A percentile compares a stretch with the other conserved stretches of the same genome.
Conservation (phyloP, 1,284 basidiomycete genomes). For the Cystobasidium slooffiae region DNA sequence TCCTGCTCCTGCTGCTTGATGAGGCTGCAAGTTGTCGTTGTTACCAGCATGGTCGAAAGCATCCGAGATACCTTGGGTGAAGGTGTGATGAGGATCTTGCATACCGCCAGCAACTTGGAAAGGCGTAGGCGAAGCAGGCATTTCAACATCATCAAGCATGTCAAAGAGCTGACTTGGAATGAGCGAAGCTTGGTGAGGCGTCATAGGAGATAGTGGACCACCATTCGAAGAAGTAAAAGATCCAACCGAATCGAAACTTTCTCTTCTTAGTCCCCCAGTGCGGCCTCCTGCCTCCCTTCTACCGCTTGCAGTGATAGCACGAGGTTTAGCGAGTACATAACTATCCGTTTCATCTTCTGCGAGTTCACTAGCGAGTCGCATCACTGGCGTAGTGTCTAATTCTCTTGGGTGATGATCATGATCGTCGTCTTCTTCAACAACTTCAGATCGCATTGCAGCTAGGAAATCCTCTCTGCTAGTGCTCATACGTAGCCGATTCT, state of each 20-base stretch:
- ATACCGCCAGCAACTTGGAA: not conserved
- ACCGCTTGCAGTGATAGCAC: not conserved
- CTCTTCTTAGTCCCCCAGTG: constrained; percentile 4
- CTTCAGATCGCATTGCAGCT: not conserved
- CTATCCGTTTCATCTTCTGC: constrained; percentile 5
- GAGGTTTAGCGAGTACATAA: constrained; percentile 1
- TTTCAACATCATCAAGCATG: constrained; percentile 56
- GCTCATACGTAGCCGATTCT: constrained; percentile 9
- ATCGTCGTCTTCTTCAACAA: not conserved
- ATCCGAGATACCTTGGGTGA: constrained; percentile 18
- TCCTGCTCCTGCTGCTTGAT: not conserved
- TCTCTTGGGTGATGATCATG: not conserved
- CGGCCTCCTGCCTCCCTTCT: not conserved
- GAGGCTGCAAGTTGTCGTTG: not conserved
- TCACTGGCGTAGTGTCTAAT: not conserved
- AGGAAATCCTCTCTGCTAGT: constrained; percentile 25
- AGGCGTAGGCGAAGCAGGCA: constrained; percentile 48
- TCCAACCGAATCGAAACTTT: constrained; percentile 20
- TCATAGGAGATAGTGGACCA: constrained; percentile 52
- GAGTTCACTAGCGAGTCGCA: not conserved
- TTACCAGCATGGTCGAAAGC: constrained; percentile 35
- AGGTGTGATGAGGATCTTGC: constrained; percentile 31
- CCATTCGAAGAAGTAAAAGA: constrained; percentile 36
- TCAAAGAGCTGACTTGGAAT: constrained; percentile 53
- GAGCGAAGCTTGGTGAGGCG: constrained; percentile 53